Conservation (phyloP, 2,329 filamentous ascomycete genomes). For the Ceratocystis ficicola region DNA sequence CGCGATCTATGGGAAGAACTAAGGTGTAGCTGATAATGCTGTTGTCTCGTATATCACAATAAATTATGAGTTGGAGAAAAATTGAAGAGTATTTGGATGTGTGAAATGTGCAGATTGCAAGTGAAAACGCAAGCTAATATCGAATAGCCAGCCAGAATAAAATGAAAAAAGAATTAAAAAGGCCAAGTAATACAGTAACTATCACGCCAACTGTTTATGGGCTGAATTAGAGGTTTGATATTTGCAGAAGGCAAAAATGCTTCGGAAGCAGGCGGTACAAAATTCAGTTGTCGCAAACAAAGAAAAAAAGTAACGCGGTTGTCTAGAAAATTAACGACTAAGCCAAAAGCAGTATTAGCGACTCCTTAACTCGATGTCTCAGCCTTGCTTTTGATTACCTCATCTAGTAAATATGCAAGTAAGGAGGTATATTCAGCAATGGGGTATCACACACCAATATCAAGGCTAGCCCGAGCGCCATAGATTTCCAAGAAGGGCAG, state of each 20-base stretch:
- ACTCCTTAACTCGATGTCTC: neutral
- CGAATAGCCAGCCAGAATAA: neutral
- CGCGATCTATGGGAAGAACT: neutral
- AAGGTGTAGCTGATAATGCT: neutral
- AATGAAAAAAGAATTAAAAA: neutral
- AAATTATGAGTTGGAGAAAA: neutral
- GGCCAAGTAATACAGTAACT: neutral
- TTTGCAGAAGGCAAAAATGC: neutral
- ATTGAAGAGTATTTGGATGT: neutral
- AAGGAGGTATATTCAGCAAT: neutral
- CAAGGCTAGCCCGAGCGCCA: neutral
- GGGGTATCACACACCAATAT: no score
- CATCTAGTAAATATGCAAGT: neutral
- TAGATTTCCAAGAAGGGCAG: constrained; percentile 6
- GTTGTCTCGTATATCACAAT: neutral
- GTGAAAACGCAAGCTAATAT: neutral
- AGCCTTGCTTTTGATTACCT: neutral
- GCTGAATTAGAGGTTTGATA: neutral
- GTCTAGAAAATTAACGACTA: neutral
- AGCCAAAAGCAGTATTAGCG: neutral
- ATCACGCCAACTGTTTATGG: neutral
- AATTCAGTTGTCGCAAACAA: neutral
- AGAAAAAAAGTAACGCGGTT: neutral
- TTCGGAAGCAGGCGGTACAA: neutral
- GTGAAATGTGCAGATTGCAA: neutral